A percentile compares a stretch with the other conserved stretches of the same genome.
phyloP scores from a whole-genome alignment of 768 basidiomycete species.

The Russula sp. region DNA sequence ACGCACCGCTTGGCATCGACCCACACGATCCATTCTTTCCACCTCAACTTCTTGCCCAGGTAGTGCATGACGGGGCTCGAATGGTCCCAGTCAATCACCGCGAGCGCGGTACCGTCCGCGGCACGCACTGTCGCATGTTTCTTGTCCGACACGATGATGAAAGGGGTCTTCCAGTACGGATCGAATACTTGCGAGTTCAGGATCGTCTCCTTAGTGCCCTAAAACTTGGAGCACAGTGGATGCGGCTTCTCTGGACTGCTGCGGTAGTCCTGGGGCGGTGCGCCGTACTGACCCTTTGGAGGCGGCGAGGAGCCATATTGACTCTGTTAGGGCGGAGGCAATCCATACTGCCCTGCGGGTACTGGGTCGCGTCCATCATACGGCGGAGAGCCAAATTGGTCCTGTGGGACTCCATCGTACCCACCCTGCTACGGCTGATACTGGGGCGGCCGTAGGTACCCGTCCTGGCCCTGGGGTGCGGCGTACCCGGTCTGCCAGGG shows the following conservation, averaged over 20 bases:
- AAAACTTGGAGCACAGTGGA: constrained; percentile 4
- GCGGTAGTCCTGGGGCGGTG: not conserved
- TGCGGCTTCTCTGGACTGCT: no score
- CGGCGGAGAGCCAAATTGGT: no score
- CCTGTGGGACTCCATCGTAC: not conserved
- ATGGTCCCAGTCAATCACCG: constrained; percentile 17
- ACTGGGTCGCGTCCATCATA: no score
- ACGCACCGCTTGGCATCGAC: not conserved
- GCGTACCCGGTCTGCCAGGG: not conserved
- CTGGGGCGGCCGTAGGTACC: not conserved
- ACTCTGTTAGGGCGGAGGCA: not conserved
- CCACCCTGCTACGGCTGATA: not conserved
- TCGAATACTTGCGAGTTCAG: constrained; percentile 12
- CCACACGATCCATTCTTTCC: constrained; percentile 18
- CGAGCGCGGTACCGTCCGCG: constrained; percentile 2
- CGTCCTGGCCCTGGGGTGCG: constrained; percentile 1
- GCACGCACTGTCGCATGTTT: constrained; percentile 5
- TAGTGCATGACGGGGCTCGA: constrained; percentile 10
- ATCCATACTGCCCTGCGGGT: not conserved
- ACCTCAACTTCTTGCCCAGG: constrained; percentile 4
- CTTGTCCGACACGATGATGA: constrained; percentile 14
- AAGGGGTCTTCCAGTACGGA: constrained; percentile 12
- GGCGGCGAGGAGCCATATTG: not conserved
- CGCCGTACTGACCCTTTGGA: not conserved
- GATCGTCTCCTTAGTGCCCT: not conserved